These are phyloP conservation scores for Dissophora globulifera DNA, from an alignment of 192 early-diverging fungal genomes.

Conservation along the genomic window DNA sequence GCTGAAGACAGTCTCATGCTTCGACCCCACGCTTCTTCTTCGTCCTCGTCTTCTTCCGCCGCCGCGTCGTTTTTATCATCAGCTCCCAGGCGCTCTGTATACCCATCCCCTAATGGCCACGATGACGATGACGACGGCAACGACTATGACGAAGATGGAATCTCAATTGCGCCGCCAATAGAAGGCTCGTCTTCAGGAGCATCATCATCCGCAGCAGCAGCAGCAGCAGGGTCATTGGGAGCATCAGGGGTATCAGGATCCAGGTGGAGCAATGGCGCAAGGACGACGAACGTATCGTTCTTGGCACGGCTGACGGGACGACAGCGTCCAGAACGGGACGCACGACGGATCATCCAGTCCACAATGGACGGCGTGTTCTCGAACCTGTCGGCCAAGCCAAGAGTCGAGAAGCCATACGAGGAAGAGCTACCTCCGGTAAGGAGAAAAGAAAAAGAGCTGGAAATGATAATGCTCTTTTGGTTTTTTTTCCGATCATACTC, in stretches of 20 bases:
- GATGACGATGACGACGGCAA: conserved; percentile 13
- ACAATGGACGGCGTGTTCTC: conserved; percentile 47
- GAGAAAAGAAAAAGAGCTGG: too few relatives aligned
- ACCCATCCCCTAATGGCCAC: background rate
- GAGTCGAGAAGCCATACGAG: conserved; percentile 41
- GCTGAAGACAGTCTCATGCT: conserved; percentile 35
- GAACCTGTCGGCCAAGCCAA: conserved; percentile 37
- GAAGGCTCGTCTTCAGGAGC: conserved; percentile 16
- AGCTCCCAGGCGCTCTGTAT: conserved; percentile 23
- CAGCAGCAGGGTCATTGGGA: background rate
- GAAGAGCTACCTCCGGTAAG: conserved; percentile 49
- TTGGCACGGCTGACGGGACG: conserved; percentile 29
- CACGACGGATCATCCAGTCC: conserved; percentile 28
- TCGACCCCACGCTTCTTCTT: conserved; percentile 16
- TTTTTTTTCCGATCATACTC: background rate
- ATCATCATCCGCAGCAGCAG: background rate
- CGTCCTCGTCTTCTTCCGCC: conserved; percentile 6
- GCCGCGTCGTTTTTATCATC: conserved; percentile 10
- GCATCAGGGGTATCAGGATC: background rate
- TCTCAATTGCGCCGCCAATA: conserved; percentile 10
- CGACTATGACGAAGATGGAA: conserved; percentile 20
- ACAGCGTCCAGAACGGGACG: conserved; percentile 34
- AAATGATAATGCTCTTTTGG: background rate
- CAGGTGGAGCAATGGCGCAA: conserved; percentile 8
- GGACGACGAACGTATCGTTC: conserved; percentile 34